Percentiles rank a stretch among this genome's conserved stretches.
phyloP scores from a whole-genome alignment of 2,329 filamentous ascomycete species.

The Achaetomium macrosporum region DNA sequence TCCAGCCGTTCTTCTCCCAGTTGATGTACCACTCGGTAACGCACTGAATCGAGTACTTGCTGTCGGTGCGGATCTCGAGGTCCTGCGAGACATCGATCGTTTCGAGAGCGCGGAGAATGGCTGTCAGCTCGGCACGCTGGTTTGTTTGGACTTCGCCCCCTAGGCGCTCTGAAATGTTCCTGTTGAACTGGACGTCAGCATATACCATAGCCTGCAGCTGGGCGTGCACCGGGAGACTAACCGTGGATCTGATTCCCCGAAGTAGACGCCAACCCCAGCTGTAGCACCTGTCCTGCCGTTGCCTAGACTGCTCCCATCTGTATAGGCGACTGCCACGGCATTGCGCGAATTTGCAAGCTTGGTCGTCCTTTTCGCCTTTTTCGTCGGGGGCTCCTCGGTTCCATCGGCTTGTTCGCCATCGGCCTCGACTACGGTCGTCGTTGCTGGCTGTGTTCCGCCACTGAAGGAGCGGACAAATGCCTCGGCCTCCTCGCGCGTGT shows the following conservation, averaged over 20 bases:
- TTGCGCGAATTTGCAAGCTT: conserved; percentile 11
- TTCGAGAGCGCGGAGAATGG: conserved; percentile 77
- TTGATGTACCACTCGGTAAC: conserved; percentile 74
- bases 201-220: background rate
- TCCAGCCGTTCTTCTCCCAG: conserved; percentile 75
- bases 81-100: conserved; percentile 61
- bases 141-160: conserved; percentile 77
- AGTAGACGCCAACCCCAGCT: conserved; percentile 60
- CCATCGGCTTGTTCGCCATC: conserved; percentile 21
- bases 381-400: conserved; percentile 36
- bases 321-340: conserved; percentile 46
- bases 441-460: conserved; percentile 39
- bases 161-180: conserved; percentile 70
- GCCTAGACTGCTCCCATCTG: conserved; percentile 55
- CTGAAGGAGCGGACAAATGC: conserved; percentile 59
- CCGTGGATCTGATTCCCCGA: conserved; percentile 52
- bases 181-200: conserved; percentile 26
- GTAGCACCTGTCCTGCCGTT: conserved; percentile 52
- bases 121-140: conserved; percentile 90
- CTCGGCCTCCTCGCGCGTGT: conserved; percentile 65
- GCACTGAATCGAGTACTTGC: conserved; percentile 85
- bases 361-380: conserved; percentile 29
- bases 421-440: conserved; percentile 32
- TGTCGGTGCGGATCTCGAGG: conserved; percentile 80
- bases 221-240: conserved; percentile 26